A percentile compares a stretch with the other conserved stretches of the same genome.
Evolutionary conservation across 2,329 filamentous ascomycete genomes (phyloP).

Genomic region (Penicillium italicum): DNA sequence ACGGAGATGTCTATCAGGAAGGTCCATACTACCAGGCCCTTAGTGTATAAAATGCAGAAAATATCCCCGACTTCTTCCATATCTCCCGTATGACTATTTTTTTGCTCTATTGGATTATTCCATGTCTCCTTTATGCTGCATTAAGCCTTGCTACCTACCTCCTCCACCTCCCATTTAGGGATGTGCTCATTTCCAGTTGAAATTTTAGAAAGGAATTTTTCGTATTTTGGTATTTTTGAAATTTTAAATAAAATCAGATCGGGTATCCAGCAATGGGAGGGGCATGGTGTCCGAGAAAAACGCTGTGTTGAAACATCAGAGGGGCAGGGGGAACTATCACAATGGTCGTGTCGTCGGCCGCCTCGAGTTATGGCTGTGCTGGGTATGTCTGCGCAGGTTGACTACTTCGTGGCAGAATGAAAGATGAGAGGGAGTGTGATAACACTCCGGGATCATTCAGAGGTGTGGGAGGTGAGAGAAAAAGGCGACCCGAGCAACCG

Average conservation of each 20-base stretch:
- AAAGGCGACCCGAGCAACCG: background rate
- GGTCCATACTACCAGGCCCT: no score
- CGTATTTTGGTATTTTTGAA: slow-evolving; percentile 1
- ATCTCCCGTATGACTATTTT: background rate
- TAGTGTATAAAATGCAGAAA: background rate
- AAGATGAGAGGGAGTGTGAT: background rate
- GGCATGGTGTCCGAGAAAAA: slow-evolving; percentile 19
- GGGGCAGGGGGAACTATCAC: slow-evolving; percentile 6
- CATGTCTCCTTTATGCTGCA: background rate
- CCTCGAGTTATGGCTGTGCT: slow-evolving; percentile 7
- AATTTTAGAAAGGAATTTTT: background rate
- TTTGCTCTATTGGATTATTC: background rate
- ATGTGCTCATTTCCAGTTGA: background rate
- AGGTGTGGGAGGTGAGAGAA: background rate
- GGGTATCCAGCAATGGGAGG: slow-evolving; percentile 33
- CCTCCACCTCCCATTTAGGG: background rate
- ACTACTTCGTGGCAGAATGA: slow-evolving; percentile 19
- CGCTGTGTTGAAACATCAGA: slow-evolving; percentile 28
- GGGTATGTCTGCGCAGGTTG: slow-evolving; percentile 22
- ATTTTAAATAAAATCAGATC: slow-evolving; percentile 24
- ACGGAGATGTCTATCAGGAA: background rate
- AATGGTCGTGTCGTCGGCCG: slow-evolving; percentile 6
- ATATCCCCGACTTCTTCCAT: background rate
- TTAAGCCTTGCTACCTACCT: background rate
- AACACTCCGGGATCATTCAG: background rate